phyloP scores from a whole-genome alignment of 352 stramenopile genomes.

The Paralagenidium karlingii region DNA sequence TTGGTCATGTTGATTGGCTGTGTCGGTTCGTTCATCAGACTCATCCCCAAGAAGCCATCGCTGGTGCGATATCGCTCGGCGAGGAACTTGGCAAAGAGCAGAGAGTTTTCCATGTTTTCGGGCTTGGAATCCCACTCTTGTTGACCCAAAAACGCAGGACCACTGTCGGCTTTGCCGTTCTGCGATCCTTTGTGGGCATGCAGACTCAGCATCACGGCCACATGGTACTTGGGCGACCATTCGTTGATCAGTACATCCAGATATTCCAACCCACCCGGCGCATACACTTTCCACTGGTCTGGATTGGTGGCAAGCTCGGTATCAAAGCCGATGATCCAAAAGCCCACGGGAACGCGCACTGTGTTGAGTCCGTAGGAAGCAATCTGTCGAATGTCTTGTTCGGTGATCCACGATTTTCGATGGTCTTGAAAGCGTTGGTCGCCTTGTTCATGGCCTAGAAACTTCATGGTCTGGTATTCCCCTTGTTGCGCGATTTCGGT shows the following conservation, averaged over 20 bases:
- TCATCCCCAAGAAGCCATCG: slow-evolving; percentile 29
- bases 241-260: slow-evolving; percentile 33
- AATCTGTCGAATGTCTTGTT: slow-evolving; percentile 26
- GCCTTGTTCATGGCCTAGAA: slow-evolving; percentile 8
- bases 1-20: slow-evolving; percentile 6
- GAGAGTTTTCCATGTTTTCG: slow-evolving; percentile 19
- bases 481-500: slow-evolving; percentile 13
- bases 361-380: slow-evolving; percentile 40
- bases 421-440: slow-evolving; percentile 26
- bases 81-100: slow-evolving; percentile 21
- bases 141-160: slow-evolving; percentile 4
- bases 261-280: slow-evolving; percentile 23
- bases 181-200: slow-evolving; percentile 39
- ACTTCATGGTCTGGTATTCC: slow-evolving; percentile 11
- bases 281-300: slow-evolving; percentile 7
- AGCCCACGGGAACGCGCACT: slow-evolving; percentile 50
- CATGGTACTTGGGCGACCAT: slow-evolving; percentile 35
- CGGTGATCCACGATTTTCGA: slow-evolving; percentile 34
- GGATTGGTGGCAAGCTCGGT: slow-evolving; percentile 7
- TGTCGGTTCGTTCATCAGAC: slow-evolving; percentile 39
- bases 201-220: slow-evolving; percentile 40
- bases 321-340: slow-evolving; percentile 34
- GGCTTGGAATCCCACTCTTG: slow-evolving; percentile 13
- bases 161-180: slow-evolving; percentile 40
- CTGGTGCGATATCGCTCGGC: slow-evolving; percentile 24